Base-by-base conservation (phyloP, 2,329 filamentous ascomycete species). In the Hypoxylon sp. region DNA sequence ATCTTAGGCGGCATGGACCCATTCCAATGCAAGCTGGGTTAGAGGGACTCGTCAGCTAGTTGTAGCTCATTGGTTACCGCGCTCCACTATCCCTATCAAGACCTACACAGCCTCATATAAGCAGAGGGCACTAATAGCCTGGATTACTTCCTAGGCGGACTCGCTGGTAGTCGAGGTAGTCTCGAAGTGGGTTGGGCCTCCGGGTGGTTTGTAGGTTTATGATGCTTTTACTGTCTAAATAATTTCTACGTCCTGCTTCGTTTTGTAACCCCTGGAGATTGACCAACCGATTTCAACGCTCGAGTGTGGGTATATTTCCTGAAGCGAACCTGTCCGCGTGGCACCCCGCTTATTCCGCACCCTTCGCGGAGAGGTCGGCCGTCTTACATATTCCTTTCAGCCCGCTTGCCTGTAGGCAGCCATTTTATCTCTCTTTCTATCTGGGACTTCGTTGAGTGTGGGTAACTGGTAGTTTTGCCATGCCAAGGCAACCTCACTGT, bases 41-140 rank as follows among this genome's bases (percentile, higher is more conserved):
- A 73, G 73, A 72, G 51, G 74, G 74, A 75, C 72, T 77, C 75
- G 75, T 77, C 72, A 77, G 75, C 75, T 76, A 67, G 66, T 71
- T 61, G 65, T 52, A 51, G 54, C 61, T 75, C 57, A 76, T 77
- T 77, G 75, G 75, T 55, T 29, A 47, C 35, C 3, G 8, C n/a
- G 2, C n/a, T 57, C 44, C 27, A 47, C 27, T 11, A 72, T 63
- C 73, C 69, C 60, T 68, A 68, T 54, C 44, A 62, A 39, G 64
- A 62, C 68, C 68, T 70, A 70, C 72, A 73, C 62, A 71, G 72
- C 73, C 72, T 73, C 69, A 70, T 55, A 56, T 44, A 44, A 35
- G 31, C 8, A 52, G 47, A 6, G 21, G 27, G 46, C 47, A 31
- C 47, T 59, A 59, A 51, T 37, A 21, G 35, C 21, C 10, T 35